Conservation (phyloP, 2,329 filamentous ascomycete genomes). For the Corinectria fuckeliana region DNA sequence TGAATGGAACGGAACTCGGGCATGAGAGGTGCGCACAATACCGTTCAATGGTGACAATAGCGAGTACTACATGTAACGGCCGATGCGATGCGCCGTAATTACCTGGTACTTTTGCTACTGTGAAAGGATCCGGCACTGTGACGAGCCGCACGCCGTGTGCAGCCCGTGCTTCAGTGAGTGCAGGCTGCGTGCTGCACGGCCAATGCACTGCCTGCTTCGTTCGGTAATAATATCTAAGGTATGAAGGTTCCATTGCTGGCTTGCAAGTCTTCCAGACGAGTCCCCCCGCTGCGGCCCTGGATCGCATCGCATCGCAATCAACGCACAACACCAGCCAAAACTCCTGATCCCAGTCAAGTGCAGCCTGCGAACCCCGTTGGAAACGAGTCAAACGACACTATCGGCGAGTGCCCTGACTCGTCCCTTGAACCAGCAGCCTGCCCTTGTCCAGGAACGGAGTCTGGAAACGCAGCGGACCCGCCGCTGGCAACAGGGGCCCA, state of each 20-base stretch:
- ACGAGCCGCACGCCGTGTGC: too few species aligned
- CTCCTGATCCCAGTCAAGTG: conserved; percentile 28
- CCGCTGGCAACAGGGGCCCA: conserved; percentile 24
- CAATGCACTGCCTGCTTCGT: background rate
- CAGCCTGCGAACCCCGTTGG: conserved; percentile 17
- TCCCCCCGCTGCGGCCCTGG: conserved; percentile 1
- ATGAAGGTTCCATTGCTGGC: background rate
- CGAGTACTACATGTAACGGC: too few species aligned
- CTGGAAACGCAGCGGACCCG: conserved; percentile 31
- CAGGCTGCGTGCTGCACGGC: too few species aligned
- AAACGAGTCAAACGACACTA: conserved; percentile 23
- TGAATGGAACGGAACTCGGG: background rate
- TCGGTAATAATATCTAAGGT: background rate
- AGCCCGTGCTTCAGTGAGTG: too few species aligned
- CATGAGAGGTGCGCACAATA: too few species aligned
- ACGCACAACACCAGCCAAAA: conserved; percentile 33
- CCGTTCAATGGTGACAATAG: too few species aligned
- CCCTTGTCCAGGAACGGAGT: conserved; percentile 38
- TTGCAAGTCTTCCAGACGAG: background rate
- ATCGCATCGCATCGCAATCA: conserved; percentile 25
- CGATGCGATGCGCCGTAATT: too few species aligned
- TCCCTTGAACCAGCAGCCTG: conserved; percentile 18
- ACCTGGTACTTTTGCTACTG: too few species aligned
- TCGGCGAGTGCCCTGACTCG: conserved; percentile 35
- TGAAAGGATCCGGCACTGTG: too few species aligned